Conservation (phyloP, 202 grass and related monocot species). For the Setaria italica region DNA sequence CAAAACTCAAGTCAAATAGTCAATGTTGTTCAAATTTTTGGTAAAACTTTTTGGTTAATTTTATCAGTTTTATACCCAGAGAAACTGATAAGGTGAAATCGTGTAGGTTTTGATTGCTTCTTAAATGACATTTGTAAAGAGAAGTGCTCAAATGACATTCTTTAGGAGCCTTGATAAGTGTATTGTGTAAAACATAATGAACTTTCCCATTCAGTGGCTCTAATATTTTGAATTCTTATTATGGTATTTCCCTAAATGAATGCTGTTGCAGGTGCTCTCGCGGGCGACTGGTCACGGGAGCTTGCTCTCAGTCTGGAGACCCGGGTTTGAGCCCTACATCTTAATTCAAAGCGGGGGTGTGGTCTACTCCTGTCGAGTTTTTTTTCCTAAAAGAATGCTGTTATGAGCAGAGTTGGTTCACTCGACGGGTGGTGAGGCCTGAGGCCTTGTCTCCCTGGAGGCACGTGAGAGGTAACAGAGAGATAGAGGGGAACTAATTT, state of each 20-base stretch:
- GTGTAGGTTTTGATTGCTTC: neutral
- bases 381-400: neutral
- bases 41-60: neutral
- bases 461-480: neutral
- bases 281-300: too few relatives aligned
- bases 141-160: neutral
- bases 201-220: neutral
- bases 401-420: neutral
- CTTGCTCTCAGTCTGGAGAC: too few relatives aligned
- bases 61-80: neutral
- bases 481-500: neutral
- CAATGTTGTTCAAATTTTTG: neutral
- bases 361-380: too few relatives aligned
- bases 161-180: neutral
- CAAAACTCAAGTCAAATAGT: neutral
- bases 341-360: too few relatives aligned
- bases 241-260: neutral
- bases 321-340: too few relatives aligned
- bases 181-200: neutral
- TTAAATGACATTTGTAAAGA: neutral
- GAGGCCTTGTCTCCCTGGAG: too few relatives aligned
- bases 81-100: neutral
- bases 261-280: neutral
- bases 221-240: constrained; percentile 5
- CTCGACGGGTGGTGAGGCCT: neutral